Percentiles rank a stretch among this genome's conserved stretches.
These are phyloP conservation scores for Botrytis cinerea DNA, from an alignment of 2,329 filamentous ascomycete species.

Conservation along the genomic window DNA sequence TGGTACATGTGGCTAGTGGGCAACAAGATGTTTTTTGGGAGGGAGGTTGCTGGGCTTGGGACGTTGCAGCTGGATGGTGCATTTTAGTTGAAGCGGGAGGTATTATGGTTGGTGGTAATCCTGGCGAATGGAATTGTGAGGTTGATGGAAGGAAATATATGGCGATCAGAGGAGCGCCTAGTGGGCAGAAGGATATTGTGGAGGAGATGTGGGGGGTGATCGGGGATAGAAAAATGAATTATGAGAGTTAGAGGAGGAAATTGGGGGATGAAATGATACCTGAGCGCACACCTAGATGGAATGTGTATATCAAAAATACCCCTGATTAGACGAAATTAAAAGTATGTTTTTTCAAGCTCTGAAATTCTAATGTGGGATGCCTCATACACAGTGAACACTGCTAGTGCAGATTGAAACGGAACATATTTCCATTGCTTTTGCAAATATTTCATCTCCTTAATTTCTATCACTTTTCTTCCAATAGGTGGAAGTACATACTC, in stretches of 20 bases:
- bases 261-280: neutral
- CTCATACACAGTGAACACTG: neutral
- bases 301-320: neutral
- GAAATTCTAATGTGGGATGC: neutral
- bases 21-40: constrained; percentile 78
- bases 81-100: constrained; percentile 75
- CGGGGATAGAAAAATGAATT: constrained; percentile 56
- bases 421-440: neutral
- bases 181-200: constrained; percentile 61
- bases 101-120: constrained; percentile 70
- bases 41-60: constrained; percentile 82
- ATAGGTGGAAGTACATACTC: neutral
- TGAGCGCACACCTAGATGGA: neutral
- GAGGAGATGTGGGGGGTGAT: constrained; percentile 66
- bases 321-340: constrained; percentile 9
- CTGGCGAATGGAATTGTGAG: constrained; percentile 66
- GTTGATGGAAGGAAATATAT: constrained; percentile 63
- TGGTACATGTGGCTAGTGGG: constrained; percentile 71
- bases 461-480: neutral
- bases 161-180: constrained; percentile 60
- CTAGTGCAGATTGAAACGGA: neutral
- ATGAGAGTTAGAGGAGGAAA: constrained; percentile 38
- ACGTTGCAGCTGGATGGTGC: constrained; percentile 80
- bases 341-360: neutral
- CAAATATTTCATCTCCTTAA: neutral